Percentiles rank a stretch among this genome's conserved stretches.
Evolutionary conservation across 805 yeast species (phyloP).

Genomic region (Yarrowia sp.): DNA sequence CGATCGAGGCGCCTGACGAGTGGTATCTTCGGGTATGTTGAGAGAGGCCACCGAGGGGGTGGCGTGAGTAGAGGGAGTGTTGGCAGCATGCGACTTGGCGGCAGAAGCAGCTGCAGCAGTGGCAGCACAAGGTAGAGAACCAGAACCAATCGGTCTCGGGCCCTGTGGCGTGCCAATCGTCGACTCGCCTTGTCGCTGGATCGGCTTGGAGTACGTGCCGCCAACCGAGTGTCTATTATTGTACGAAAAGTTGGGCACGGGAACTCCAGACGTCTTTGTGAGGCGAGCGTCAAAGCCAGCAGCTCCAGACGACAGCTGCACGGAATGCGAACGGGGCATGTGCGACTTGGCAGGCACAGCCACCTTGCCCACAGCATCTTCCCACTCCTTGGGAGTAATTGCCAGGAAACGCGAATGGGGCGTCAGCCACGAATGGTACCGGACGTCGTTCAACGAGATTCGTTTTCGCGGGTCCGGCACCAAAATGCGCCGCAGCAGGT

Average conservation of each 20-base stretch:
- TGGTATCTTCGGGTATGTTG: slow-evolving; percentile 17
- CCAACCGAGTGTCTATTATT: slow-evolving; percentile 18
- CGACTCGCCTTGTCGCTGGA: slow-evolving; percentile 8
- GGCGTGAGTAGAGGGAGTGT: background rate
- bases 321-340: slow-evolving; percentile 32
- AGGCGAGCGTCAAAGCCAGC: background rate
- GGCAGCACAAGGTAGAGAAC: background rate
- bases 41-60: background rate
- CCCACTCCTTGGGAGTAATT: slow-evolving; percentile 90
- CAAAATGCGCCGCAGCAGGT: slow-evolving; percentile 72
- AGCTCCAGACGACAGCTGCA: slow-evolving; percentile 29
- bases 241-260: slow-evolving; percentile 22
- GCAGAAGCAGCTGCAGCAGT: background rate
- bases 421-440: slow-evolving; percentile 85
- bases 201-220: slow-evolving; percentile 3
- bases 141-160: background rate
- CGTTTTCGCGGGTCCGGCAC: slow-evolving; percentile 83
- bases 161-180: background rate
- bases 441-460: slow-evolving; percentile 61
- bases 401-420: slow-evolving; percentile 78
- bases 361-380: slow-evolving; percentile 39
- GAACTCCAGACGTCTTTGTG: background rate
- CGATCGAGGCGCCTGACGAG: background rate
- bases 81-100: background rate
- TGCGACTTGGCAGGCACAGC: slow-evolving; percentile 17